Percentiles rank a stretch among this genome's conserved stretches.
Evolutionary conservation across 2,329 filamentous ascomycete species (phyloP).

Genomic region (Phoma sp.): DNA sequence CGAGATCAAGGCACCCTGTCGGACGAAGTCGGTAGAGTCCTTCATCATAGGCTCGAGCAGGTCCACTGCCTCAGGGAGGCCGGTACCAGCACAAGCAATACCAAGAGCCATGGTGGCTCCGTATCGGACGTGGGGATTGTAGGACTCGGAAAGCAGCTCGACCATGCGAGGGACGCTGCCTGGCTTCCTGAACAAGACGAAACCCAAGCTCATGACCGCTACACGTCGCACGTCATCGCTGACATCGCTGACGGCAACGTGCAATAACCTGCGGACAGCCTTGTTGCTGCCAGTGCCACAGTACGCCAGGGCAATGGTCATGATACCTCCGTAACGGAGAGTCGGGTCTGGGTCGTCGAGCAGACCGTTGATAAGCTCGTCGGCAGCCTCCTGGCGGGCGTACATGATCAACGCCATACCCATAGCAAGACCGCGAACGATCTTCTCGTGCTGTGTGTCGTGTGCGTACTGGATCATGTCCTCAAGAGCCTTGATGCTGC

Average conservation of each 20-base stretch:
- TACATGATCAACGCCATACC: conserved; percentile 99
- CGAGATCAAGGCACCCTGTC: conserved; percentile 92
- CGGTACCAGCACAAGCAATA: conserved; percentile 96
- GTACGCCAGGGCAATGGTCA: conserved; percentile 98
- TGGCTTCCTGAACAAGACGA: conserved; percentile 97
- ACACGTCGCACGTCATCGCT: conserved; percentile 96
- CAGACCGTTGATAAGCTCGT: conserved; percentile 91
- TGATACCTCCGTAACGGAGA: conserved; percentile 93
- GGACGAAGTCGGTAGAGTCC: conserved; percentile 97
- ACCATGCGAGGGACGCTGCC: conserved; percentile 98
- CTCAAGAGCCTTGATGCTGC: conserved; percentile 88
- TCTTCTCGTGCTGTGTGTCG: conserved; percentile 98
- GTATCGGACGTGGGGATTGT: conserved; percentile 98
- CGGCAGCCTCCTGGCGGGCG: conserved; percentile 89
- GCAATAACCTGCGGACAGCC: conserved; percentile 92
- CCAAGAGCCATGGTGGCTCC: conserved; percentile 98
- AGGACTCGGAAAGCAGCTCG: conserved; percentile 95
- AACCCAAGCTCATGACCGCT: conserved; percentile 96
- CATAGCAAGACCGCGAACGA: conserved; percentile 90
- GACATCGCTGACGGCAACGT: conserved; percentile 96
- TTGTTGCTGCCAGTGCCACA: conserved; percentile 98
- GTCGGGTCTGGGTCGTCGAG: conserved; percentile 93
- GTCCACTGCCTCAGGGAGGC: conserved; percentile 94
- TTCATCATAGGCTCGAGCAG: conserved; percentile 99
- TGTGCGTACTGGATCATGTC: conserved; percentile 98